Conservation (phyloP, 768 basidiomycete species). For the Panellus pusillus region DNA sequence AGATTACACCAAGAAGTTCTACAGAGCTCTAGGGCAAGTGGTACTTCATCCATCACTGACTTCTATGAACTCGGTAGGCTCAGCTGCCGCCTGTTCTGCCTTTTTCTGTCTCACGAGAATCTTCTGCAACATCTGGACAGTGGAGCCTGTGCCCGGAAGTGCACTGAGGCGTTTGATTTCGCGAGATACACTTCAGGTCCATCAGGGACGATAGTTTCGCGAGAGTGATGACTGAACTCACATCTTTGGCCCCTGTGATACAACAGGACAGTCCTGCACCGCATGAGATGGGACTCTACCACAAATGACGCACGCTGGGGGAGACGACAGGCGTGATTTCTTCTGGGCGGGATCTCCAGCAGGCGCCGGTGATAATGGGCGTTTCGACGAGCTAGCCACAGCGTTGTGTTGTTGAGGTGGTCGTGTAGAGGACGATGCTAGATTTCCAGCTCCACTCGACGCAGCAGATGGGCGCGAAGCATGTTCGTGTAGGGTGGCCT, state of each 20-base stretch:
- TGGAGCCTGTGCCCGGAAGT: conserved; percentile 35
- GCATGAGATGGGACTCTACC: conserved; percentile 41
- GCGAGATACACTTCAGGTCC: conserved; percentile 35
- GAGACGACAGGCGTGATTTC: conserved; percentile 33
- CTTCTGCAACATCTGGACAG: conserved; percentile 39
- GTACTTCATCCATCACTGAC: conserved; percentile 23
- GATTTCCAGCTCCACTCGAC: background rate
- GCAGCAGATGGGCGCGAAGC: background rate
- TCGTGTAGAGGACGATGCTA: background rate
- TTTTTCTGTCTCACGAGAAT: conserved; percentile 39
- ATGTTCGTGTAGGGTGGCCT: background rate
- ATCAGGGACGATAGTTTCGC: background rate
- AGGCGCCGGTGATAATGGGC: conserved; percentile 26
- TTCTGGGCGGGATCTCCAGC: conserved; percentile 31
- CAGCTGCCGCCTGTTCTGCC: conserved; percentile 12
- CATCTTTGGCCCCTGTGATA: conserved; percentile 55
- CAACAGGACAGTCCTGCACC: conserved; percentile 56
- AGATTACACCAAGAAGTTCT: too few species aligned
- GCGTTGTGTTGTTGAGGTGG: conserved; percentile 16
- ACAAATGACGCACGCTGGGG: conserved; percentile 51
- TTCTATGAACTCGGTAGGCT: too few species aligned
- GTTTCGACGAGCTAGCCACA: conserved; percentile 28
- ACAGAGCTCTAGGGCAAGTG: conserved; percentile 6
- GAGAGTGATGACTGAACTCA: conserved; percentile 24
- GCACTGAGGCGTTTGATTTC: conserved; percentile 46